Percentiles rank a stretch among this genome's conserved stretches.
Conservation (phyloP, 1,139 yeast species). For the Saccharomyces hybrid region DNA sequence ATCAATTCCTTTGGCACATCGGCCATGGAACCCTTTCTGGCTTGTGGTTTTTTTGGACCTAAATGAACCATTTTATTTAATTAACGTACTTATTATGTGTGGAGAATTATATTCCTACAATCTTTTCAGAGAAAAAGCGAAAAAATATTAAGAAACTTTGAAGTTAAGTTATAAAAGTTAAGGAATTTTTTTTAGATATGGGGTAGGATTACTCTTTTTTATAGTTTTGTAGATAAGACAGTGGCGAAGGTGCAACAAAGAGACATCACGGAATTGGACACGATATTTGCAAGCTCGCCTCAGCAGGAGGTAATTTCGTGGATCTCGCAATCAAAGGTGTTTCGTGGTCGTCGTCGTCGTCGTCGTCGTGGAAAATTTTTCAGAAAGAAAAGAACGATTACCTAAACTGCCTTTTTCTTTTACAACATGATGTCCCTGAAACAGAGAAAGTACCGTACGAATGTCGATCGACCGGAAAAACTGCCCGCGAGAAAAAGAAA, state of each 20-base stretch:
- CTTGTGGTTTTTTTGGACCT: conserved; percentile 78
- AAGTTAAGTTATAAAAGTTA: background rate
- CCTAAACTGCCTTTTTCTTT: background rate
- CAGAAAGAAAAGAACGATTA: background rate
- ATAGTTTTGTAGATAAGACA: background rate
- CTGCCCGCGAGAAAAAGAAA: background rate
- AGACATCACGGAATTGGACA: background rate
- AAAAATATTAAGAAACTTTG: background rate
- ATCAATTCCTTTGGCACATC: conserved; percentile 62
- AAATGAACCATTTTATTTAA: conserved; percentile 56
- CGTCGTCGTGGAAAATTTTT: background rate
- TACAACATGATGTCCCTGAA: background rate
- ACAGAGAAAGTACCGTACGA: background rate
- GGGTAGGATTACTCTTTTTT: background rate
- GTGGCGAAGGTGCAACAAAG: background rate
- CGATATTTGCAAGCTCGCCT: background rate
- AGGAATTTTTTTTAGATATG: background rate
- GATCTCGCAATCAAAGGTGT: background rate
- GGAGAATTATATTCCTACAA: background rate
- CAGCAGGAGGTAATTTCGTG: background rate
- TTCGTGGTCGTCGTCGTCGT: background rate
- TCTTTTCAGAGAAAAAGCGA: background rate
- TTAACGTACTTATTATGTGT: background rate
- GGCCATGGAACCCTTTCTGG: conserved; percentile 71
- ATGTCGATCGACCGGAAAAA: background rate